Conservation (phyloP, 768 basidiomycete species). For the Serendipita indica region DNA sequence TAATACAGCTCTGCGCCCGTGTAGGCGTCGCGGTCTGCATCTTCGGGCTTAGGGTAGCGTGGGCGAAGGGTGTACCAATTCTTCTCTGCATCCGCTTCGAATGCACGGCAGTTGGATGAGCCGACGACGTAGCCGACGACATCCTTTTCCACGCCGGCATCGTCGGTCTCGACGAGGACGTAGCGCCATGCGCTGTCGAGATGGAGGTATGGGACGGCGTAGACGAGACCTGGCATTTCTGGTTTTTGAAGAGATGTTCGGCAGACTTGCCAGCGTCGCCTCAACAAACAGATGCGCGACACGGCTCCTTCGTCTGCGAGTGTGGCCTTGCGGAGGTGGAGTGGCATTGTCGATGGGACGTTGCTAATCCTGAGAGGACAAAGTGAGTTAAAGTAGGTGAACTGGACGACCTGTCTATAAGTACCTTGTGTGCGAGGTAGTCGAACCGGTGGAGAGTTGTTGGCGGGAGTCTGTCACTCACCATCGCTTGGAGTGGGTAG, state of each 20-base stretch:
- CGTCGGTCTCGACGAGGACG: conserved; percentile 41
- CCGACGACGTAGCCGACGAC: conserved; percentile 63
- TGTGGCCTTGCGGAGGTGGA: conserved; percentile 41
- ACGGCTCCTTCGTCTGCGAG: conserved; percentile 40
- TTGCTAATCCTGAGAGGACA: no score
- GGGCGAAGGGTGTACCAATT: conserved; percentile 47
- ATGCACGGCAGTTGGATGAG: conserved; percentile 49
- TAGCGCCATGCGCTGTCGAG: conserved; percentile 36
- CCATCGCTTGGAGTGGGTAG: no score
- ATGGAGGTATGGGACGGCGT: conserved; percentile 61
- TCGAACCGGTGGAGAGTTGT: no score
- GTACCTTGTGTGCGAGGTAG: no score
- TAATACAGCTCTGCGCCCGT: conserved; percentile 18
- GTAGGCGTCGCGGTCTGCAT: not conserved
- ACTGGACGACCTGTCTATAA: no score
- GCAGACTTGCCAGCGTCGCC: conserved; percentile 57
- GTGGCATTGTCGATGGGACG: conserved; percentile 36
- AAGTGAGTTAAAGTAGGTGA: no score
- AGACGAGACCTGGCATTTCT: conserved; percentile 59
- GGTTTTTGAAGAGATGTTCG: conserved; percentile 25
- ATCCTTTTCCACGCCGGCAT: conserved; percentile 19
- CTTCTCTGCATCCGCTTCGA: conserved; percentile 37
- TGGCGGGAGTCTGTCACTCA: no score
- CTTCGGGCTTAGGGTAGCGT: conserved; percentile 33
- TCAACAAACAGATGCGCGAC: conserved; percentile 59